Evolutionary conservation across 2,329 filamentous ascomycete species (phyloP).

Genomic region (Dactylellina cionopaga): DNA sequence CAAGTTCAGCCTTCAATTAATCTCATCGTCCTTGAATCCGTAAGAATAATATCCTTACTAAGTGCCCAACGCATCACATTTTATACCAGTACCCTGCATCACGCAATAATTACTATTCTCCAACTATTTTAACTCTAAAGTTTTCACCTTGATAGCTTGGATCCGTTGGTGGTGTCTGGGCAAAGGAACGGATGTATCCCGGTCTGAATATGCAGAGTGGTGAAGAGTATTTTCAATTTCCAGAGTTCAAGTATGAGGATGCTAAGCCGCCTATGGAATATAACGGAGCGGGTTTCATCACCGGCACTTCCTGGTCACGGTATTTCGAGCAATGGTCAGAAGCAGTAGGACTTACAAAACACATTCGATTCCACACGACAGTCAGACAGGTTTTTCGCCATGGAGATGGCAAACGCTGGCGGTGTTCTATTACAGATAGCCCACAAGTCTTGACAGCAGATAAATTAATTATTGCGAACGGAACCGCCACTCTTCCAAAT

Average conservation of each 20-base stretch:
- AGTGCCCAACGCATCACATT: neutral
- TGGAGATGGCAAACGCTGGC: conserved; percentile 55
- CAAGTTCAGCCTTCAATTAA: conserved; percentile 61
- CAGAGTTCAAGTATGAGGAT: conserved; percentile 58
- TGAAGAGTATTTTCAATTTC: conserved; percentile 60
- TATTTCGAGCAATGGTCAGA: conserved; percentile 70
- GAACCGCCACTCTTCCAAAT: conserved; percentile 69
- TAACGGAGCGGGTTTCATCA: conserved; percentile 68
- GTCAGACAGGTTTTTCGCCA: conserved; percentile 61
- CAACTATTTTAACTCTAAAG: neutral
- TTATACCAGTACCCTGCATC: neutral
- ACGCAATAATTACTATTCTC: too few relatives aligned
- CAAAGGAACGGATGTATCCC: conserved; percentile 62
- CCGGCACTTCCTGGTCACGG: conserved; percentile 66
- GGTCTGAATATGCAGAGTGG: conserved; percentile 63
- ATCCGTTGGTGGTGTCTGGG: conserved; percentile 63
- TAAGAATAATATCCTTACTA: neutral
- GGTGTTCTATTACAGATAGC: conserved; percentile 4
- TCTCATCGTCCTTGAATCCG: conserved; percentile 63
- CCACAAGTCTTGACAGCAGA: conserved; percentile 57
- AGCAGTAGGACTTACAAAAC: conserved; percentile 65
- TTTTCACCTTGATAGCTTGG: conserved; percentile 54
- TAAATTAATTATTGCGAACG: conserved; percentile 71
- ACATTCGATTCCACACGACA: conserved; percentile 65
- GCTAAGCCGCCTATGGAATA: conserved; percentile 60